phyloP scores from a whole-genome alignment of 2,329 filamentous ascomycete species.

The Sarocladiaceae sp. region DNA sequence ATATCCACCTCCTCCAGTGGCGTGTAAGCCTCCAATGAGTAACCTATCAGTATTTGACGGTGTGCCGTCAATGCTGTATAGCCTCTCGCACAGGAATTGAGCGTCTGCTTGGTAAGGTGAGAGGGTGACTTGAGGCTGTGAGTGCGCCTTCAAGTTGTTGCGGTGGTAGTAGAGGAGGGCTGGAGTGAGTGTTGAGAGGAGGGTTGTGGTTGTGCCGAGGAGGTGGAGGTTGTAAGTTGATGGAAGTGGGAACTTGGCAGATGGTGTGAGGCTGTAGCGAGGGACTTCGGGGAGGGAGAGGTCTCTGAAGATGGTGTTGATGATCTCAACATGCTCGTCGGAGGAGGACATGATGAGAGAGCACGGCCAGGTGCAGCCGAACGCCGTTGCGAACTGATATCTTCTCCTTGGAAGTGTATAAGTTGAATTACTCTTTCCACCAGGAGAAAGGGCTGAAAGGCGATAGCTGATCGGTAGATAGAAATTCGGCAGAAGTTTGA shows the following conservation, averaged over 20 bases:
- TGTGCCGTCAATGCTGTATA: neutral
- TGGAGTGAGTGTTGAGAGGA: neutral
- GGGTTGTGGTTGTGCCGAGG: slow-evolving; percentile 1
- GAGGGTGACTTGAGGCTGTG: neutral
- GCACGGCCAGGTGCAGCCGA: neutral
- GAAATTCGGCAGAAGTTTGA: no score
- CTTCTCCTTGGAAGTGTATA: no score
- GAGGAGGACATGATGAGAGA: neutral
- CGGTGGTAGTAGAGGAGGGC: neutral
- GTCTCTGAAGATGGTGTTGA: neutral
- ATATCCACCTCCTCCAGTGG: neutral
- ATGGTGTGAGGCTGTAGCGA: neutral
- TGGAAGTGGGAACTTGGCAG: neutral
- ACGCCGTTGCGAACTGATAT: no score
- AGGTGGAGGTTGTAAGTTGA: slow-evolving; percentile 1
- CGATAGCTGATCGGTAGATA: no score
- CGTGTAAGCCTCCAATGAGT: neutral
- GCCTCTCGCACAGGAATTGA: neutral
- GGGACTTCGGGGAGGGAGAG: neutral
- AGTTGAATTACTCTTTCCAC: no score
- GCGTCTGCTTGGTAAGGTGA: neutral
- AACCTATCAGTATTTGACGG: neutral
- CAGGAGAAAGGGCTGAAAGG: no score
- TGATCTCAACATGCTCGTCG: neutral
- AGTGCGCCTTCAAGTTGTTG: neutral